These are phyloP conservation scores for Zopfochytrium polystomum DNA, from an alignment of 371 early-diverging fungal genomes.

Conservation along the genomic window DNA sequence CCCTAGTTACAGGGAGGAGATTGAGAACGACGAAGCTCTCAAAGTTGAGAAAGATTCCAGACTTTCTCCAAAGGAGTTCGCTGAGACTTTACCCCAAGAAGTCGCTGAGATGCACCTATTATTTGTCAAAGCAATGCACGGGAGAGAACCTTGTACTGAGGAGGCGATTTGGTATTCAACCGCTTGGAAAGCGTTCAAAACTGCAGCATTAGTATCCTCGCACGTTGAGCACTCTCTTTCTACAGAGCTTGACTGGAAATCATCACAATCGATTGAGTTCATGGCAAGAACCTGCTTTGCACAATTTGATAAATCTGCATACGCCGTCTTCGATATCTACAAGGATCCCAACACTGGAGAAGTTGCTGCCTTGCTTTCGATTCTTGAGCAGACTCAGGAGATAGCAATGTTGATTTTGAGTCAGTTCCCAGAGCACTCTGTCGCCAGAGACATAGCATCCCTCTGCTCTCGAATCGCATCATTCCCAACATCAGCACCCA, in stretches of 20 bases:
- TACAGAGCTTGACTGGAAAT: slow-evolving; percentile 5
- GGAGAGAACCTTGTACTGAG: too few relatives aligned
- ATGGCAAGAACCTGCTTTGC: too few relatives aligned
- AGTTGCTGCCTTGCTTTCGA: slow-evolving; percentile 61
- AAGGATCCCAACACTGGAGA: slow-evolving; percentile 74
- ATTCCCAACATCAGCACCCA: slow-evolving; percentile 78
- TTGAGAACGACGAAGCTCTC: slow-evolving; percentile 10
- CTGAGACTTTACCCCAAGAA: slow-evolving; percentile 3
- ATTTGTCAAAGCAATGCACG: slow-evolving; percentile 13
- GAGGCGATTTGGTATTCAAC: too few relatives aligned
- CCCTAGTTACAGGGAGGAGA: slow-evolving; percentile 63
- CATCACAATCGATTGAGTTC: too few relatives aligned
- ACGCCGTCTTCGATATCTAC: slow-evolving; percentile 69
- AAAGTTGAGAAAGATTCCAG: too few relatives aligned
- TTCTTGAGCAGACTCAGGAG: slow-evolving; percentile 62
- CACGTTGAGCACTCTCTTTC: not conserved
- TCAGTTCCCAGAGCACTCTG: slow-evolving; percentile 91
- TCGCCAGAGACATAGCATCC: slow-evolving; percentile 68
- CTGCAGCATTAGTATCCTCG: slow-evolving; percentile 4
- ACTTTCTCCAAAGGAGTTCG: too few relatives aligned
- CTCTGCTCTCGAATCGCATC: slow-evolving; percentile 68
- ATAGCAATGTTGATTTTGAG: slow-evolving; percentile 63
- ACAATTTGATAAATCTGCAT: slow-evolving; percentile 4
- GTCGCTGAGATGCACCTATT: slow-evolving; percentile 21
- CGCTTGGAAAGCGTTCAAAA: slow-evolving; percentile 5